Conservation (phyloP, 352 stramenopile genomes). For the Phytophthora fragariae region DNA sequence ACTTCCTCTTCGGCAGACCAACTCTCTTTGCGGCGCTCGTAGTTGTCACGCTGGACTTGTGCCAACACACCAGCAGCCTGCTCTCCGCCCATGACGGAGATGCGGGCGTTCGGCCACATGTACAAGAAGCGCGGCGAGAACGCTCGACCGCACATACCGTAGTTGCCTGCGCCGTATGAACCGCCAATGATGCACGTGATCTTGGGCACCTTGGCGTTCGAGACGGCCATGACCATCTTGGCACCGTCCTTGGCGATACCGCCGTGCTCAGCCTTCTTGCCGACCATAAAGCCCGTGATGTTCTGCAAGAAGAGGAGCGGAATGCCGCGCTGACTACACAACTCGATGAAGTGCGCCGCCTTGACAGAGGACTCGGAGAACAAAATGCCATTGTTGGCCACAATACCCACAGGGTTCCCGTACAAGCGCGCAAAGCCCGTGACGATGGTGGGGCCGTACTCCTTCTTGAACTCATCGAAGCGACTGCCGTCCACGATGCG, state of each 20-base stretch:
- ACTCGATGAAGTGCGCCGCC: slow-evolving; percentile 97
- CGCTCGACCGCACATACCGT: slow-evolving; percentile 98
- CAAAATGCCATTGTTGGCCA: slow-evolving; percentile 99
- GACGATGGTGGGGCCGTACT: slow-evolving; percentile 97
- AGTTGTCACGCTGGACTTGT: slow-evolving; percentile 95
- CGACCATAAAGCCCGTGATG: slow-evolving; percentile 98
- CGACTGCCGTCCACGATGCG: slow-evolving; percentile 96
- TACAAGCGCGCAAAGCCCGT: slow-evolving; percentile 97
- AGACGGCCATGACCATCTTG: slow-evolving; percentile 97
- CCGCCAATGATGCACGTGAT: slow-evolving; percentile 98
- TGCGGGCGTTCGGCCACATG: slow-evolving; percentile 98
- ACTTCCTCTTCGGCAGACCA: slow-evolving; percentile 87
- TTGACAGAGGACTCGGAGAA: slow-evolving; percentile 94
- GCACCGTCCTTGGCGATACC: slow-evolving; percentile 97
- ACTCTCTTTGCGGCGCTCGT: slow-evolving; percentile 65
- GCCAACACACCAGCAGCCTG: slow-evolving; percentile 96
- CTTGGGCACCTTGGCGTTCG: slow-evolving; percentile 96
- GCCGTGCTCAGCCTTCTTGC: slow-evolving; percentile 96
- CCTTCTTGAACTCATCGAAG: slow-evolving; percentile 98
- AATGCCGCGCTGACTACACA: slow-evolving; percentile 96
- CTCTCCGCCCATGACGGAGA: slow-evolving; percentile 98
- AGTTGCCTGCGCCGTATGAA: slow-evolving; percentile 97
- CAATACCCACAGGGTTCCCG: slow-evolving; percentile 95
- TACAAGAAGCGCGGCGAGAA: slow-evolving; percentile 97
- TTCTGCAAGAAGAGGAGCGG: slow-evolving; percentile 99